A percentile compares a stretch with the other conserved stretches of the same genome.
phyloP scores from a whole-genome alignment of 345 rosid genomes.

The Gossypium australe region DNA sequence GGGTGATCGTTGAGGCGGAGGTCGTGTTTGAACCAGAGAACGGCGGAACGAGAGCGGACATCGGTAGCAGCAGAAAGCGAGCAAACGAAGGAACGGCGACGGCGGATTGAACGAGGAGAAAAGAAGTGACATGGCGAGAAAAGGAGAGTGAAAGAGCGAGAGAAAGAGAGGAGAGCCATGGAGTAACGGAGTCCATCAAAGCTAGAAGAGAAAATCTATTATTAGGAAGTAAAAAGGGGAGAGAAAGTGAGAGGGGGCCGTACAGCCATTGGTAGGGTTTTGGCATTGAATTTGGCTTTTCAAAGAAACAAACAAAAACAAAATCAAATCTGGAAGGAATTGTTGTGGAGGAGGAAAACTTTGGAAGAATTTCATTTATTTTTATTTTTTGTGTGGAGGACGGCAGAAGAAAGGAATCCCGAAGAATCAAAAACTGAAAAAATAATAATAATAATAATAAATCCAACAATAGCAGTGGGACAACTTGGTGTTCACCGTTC shows the following conservation, averaged over 20 bases:
- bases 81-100: conserved; percentile 17
- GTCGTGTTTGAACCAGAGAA: conserved; percentile 92
- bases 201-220: not conserved
- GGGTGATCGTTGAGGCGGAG: conserved; percentile 85
- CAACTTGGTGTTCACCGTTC: not conserved
- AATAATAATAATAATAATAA: not conserved
- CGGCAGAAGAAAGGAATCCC: not conserved
- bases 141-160: conserved; percentile 27
- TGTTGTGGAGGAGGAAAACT: conserved; percentile 42
- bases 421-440: not conserved
- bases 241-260: not conserved
- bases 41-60: conserved; percentile 45
- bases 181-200: conserved; percentile 27
- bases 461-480: not conserved
- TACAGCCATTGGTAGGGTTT: not conserved
- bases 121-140: conserved; percentile 15
- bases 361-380: conserved; percentile 8
- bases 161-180: conserved; percentile 39
- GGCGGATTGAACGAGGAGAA: conserved; percentile 1
- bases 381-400: not conserved
- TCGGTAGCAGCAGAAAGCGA: conserved; percentile 12
- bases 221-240: not conserved
- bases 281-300: conserved; percentile 6
- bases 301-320: not conserved
- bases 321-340: conserved; percentile 9